Evolutionary conservation across 306 rosid genomes (phyloP).

Genomic region (Abrus precatorius): DNA sequence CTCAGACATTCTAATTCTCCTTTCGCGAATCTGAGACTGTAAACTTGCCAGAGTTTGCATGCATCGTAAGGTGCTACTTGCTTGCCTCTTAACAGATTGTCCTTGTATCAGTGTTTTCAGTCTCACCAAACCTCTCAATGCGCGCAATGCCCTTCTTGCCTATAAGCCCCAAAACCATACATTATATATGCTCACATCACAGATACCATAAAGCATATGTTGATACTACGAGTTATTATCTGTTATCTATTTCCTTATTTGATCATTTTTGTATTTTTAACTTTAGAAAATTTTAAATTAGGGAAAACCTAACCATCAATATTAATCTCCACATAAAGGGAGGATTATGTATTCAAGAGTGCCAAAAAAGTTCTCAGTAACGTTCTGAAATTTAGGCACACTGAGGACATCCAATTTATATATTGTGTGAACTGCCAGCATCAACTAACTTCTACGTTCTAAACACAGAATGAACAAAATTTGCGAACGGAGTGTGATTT

Average conservation of each 20-base stretch:
- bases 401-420: no score
- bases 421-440: no score
- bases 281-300: no score
- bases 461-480: neutral
- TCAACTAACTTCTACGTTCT: no score
- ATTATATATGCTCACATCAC: neutral
- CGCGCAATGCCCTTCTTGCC: conserved; percentile 84
- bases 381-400: no score
- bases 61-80: conserved; percentile 69
- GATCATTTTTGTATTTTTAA: no score
- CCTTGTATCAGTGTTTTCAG: conserved; percentile 71
- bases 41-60: conserved; percentile 83
- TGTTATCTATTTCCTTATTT: no score
- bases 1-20: conserved; percentile 83
- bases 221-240: no score
- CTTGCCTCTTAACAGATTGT: conserved; percentile 75
- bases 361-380: no score
- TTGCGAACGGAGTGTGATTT: neutral
- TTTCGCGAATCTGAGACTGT: conserved; percentile 73
- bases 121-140: conserved; percentile 83
- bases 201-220: neutral
- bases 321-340: no score
- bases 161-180: conserved; percentile 43
- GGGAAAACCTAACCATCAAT: no score
- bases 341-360: no score